Evolutionary conservation across 441 rosid species (phyloP), one percentile per base, ranked within the genome.

Genomic region (Pelargonium exstipulatum): DNA sequence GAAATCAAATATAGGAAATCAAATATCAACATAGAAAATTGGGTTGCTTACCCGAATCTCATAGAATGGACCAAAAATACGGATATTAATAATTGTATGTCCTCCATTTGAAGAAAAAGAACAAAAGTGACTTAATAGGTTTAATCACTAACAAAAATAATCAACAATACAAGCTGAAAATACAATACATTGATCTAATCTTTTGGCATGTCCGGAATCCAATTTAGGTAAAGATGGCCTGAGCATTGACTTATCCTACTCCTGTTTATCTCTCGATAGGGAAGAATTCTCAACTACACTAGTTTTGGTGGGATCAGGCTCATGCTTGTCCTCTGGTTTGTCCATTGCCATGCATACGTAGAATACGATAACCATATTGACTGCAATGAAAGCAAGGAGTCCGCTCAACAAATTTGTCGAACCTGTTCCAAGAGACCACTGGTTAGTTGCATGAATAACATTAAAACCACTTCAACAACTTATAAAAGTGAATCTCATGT

Each of bases 331-430:
- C 60, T 5, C 18, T 1, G 60, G 22, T 53, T 53, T 53, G 60
- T 53, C 60, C 60, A 53, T 53, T 1, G 60, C 5, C 60, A 53
- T 53, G 60, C 60, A 53, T 53, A 53, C 22, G 4, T 4, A 53
- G 60, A 53, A 53, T 53, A 53, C 60, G 22, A 53, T 53, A 5
- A 53, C 60, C 60, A 53, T 53, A 16, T 53, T 53, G 60, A 53
- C 60, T 53, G 60, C 60, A 14, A 53, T 53, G 22, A 53, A 53
- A 53, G 60, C 60, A 17, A 53, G 60, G 60, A 53, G 60, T 53
- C 60, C 60, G 18, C 60, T 53, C 18, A 16, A 53, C 60, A 53
- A 53, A 53, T 53, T 53, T 53, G 60, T 53, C 18, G 60, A 53
- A 53, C 60, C 60, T 53, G 60, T 53, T 53, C 60, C 24, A 53